Evolutionary conservation across 225 moss, liverwort and hornwort species (phyloP).

Genomic region (Bryoerythrophyllum caledonicum): DNA sequence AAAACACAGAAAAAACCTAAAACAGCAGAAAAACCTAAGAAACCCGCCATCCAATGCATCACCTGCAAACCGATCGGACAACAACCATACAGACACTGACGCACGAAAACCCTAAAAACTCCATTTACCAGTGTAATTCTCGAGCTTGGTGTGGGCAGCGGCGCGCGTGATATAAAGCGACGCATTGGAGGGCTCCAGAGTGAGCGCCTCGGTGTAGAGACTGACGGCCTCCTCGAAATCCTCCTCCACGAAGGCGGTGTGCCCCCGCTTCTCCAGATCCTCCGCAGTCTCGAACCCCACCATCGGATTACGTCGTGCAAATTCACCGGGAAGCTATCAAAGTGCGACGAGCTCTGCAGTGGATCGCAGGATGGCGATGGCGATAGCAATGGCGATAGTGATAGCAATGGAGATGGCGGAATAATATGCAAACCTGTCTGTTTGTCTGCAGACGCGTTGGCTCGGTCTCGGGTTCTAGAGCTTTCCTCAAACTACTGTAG

Average conservation of each 20-base stretch:
- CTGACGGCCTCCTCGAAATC: conserved; percentile 53
- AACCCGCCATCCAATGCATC: background rate
- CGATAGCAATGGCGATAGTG: background rate
- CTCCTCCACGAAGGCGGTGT: conserved; percentile 57
- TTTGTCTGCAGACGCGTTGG: background rate
- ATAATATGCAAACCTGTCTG: background rate
- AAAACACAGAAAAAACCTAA: background rate
- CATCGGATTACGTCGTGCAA: conserved; percentile 24
- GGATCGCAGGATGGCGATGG: background rate
- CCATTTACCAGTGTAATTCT: conserved; percentile 54
- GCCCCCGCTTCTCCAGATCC: conserved; percentile 64
- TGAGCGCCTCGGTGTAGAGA: conserved; percentile 44
- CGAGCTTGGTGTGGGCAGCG: conserved; percentile 63
- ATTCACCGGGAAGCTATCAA: too few relatives aligned
- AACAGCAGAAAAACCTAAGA: background rate
- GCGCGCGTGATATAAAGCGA: conserved; percentile 39
- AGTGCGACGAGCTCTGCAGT: too few relatives aligned
- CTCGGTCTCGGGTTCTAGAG: conserved; percentile 11
- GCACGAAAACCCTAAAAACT: conserved; percentile 17
- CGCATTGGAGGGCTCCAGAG: conserved; percentile 43
- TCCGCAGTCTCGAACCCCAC: conserved; percentile 50
- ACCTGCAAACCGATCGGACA: background rate
- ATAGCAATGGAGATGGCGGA: too few relatives aligned
- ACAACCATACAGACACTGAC: background rate
- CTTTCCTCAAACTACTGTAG: background rate